Evolutionary conservation across 768 basidiomycete species (phyloP), one percentile per base, ranked within the genome.

Genomic region (Kwoniella mangroviensis): DNA sequence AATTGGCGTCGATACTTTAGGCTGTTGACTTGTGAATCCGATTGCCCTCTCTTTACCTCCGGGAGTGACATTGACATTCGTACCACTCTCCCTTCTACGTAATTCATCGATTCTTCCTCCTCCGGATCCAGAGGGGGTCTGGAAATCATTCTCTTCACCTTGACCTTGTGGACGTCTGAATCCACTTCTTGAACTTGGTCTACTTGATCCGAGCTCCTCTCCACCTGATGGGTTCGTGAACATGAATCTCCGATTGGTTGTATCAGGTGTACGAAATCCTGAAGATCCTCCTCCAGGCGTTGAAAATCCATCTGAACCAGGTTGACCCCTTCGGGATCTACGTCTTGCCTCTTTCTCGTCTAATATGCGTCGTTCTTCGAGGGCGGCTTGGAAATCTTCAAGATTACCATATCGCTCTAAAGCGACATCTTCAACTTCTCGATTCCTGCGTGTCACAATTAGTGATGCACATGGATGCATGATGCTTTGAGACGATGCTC

Each of bases 381-480:
- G 88, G 6, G 94, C 95, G 75, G 94, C 94, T 70, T 93, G 88
- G 77, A 94, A 99, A 4, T 91, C 91, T 63, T 90, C 88, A 24
- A 95, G 82, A 2, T 88, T 89, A 4, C 92, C 93, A 76, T 97
- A 98, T 5, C 94, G 88, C 69, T 98, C 96, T 13, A 92, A 73
- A 0, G 91, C 96, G 40, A 98, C 88, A 68, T 94, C 81, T 66
- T 82, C 78, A 40, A 84, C 72, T 9, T 74, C 65, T 34, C 82
- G 74, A 21, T 72, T 65, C 66, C 79, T 82, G 60, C 1, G 13
- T n/a, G 21, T 40, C 24, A 22, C 2, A 4, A n/a, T 58, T 65
- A 75, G 42, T 64, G 15, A 22, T 19, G 41, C 15, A 12, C 66
- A 75, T 34, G 34, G 34, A 34, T 34, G 9, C 34, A 34, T 34